phyloP scores from a whole-genome alignment of 768 basidiomycete genomes.

The Tricholomella constricta region DNA sequence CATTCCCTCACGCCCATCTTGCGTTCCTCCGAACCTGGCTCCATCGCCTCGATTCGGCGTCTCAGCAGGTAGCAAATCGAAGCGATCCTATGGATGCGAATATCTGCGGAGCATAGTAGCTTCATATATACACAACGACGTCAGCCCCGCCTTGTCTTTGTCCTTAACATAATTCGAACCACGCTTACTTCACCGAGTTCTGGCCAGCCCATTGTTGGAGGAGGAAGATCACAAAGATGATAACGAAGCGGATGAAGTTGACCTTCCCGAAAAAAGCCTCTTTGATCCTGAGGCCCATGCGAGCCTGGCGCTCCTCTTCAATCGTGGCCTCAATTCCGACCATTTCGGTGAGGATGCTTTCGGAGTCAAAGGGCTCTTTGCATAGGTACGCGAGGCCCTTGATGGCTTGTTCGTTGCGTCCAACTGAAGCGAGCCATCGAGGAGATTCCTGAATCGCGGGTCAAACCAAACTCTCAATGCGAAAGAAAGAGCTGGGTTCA shows the following conservation, averaged over 20 bases:
- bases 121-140: conserved; percentile 13
- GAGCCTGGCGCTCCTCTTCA: conserved; percentile 67
- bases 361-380: conserved; percentile 41
- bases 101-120: conserved; percentile 76
- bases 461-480: no score
- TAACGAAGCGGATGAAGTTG: conserved; percentile 81
- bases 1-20: conserved; percentile 84
- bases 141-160: not conserved
- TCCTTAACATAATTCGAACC: not conserved
- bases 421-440: conserved; percentile 73
- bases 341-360: conserved; percentile 56
- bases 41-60: conserved; percentile 74
- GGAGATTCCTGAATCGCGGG: conserved; percentile 61
- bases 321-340: conserved; percentile 85
- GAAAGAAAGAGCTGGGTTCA: no score
- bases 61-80: conserved; percentile 39
- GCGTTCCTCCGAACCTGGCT: conserved; percentile 73
- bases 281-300: conserved; percentile 60
- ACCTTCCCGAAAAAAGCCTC: conserved; percentile 84
- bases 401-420: conserved; percentile 53
- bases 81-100: conserved; percentile 46
- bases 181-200: conserved; percentile 64
- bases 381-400: conserved; percentile 67
- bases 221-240: conserved; percentile 78
- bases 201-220: conserved; percentile 88